These are phyloP conservation scores for Cryptosporidium sp. DNA, from an alignment of 169 alveolate genomes.

Conservation along the genomic window DNA sequence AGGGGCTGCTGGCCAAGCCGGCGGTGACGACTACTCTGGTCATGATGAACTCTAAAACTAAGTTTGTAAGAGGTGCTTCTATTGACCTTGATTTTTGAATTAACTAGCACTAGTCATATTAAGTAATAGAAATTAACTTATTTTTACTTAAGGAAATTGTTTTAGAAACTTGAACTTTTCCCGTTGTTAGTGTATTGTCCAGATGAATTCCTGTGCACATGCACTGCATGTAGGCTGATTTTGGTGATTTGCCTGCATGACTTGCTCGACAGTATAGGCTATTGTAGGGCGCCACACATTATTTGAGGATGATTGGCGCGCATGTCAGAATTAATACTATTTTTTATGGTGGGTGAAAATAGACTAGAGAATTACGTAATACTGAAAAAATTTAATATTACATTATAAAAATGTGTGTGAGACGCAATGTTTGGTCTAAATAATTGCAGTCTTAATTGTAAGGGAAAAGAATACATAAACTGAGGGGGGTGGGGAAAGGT, in stretches of 20 bases:
- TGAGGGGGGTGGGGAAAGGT: conserved; percentile 16
- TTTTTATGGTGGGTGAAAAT: conserved; percentile 14
- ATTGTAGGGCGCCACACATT: not conserved
- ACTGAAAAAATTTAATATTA: not conserved
- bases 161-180: not conserved
- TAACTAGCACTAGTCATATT: conserved; percentile 6
- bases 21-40: conserved; percentile 85
- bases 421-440: conserved; percentile 67
- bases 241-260: not conserved
- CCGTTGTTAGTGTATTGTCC: not conserved
- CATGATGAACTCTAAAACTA: conserved; percentile 82
- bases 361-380: conserved; percentile 36
- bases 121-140: not conserved
- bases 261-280: not conserved
- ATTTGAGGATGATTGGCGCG: not conserved
- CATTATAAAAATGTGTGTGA: conserved; percentile 34
- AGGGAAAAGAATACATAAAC: conserved; percentile 12
- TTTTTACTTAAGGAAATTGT: not conserved
- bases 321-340: not conserved
- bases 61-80: not conserved
- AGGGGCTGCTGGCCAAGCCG: conserved; percentile 86
- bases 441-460: conserved; percentile 11
- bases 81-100: not conserved
- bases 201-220: not conserved
- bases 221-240: not conserved